Conservation (phyloP, 129 eudicot genomes). For the Heracleum sosnowskyi region DNA sequence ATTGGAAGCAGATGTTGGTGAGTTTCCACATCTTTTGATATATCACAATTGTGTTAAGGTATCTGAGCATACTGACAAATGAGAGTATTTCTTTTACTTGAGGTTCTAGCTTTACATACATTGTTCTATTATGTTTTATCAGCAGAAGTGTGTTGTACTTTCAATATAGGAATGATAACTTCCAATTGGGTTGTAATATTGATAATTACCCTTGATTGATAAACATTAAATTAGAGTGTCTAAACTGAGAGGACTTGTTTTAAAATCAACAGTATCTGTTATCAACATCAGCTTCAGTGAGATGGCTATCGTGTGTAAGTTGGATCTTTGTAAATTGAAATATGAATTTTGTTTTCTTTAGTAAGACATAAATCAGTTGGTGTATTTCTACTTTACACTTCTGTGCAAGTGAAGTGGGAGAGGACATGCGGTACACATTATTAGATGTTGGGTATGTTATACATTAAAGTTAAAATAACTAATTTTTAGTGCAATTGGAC, state of each 20-base stretch:
- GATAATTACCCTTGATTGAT: not conserved
- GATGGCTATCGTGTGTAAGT: not conserved
- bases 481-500: not conserved
- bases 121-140: not conserved
- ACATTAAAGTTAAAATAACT: not conserved
- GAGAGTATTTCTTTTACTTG: not conserved
- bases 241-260: not conserved
- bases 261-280: not conserved
- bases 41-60: not conserved
- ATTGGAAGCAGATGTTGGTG: constrained; percentile 96
- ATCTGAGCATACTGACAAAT: not conserved
- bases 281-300: not conserved
- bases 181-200: not conserved
- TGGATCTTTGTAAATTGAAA: not conserved
- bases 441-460: not conserved
- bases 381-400: not conserved
- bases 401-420: not conserved
- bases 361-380: not conserved
- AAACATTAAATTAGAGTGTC: not conserved
- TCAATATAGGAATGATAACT: not conserved
- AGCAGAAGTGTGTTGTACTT: not conserved
- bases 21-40: constrained; percentile 26
- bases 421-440: not conserved
- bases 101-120: not conserved
- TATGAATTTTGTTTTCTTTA: not conserved